These are phyloP conservation scores for Alternaria longipes DNA, from an alignment of 2,329 filamentous ascomycete genomes.

Conservation along the genomic window DNA sequence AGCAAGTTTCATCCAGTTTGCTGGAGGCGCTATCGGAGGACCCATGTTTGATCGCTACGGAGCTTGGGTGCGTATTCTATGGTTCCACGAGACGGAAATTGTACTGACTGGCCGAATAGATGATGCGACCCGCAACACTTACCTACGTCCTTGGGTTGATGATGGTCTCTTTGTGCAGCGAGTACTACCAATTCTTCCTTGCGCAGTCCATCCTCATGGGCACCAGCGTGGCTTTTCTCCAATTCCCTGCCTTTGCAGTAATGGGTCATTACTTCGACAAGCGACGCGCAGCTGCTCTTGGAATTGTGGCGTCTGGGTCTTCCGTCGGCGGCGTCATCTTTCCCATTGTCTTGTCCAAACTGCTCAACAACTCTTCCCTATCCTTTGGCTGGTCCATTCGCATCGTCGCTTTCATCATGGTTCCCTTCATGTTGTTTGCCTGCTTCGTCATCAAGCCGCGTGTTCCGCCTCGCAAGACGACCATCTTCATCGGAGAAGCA, in stretches of 20 bases:
- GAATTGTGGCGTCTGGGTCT: slow-evolving; percentile 58
- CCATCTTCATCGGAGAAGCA: slow-evolving; percentile 38
- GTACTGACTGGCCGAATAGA: slow-evolving; percentile 30
- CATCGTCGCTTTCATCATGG: slow-evolving; percentile 63
- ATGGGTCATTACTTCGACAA: slow-evolving; percentile 60
- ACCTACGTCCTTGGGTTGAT: slow-evolving; percentile 65
- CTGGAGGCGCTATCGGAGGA: slow-evolving; percentile 65
- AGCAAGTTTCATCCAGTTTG: slow-evolving; percentile 59
- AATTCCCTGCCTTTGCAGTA: slow-evolving; percentile 57
- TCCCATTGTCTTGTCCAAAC: slow-evolving; percentile 45
- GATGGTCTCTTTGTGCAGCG: slow-evolving; percentile 64
- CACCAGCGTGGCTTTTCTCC: slow-evolving; percentile 59
- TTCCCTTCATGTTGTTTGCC: slow-evolving; percentile 63
- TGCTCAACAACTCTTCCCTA: slow-evolving; percentile 58
- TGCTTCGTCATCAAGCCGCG: slow-evolving; percentile 61
- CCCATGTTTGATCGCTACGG: slow-evolving; percentile 66
- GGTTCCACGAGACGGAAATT: not conserved
- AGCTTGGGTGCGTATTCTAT: slow-evolving; percentile 40
- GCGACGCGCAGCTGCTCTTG: slow-evolving; percentile 58
- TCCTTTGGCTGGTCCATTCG: slow-evolving; percentile 64
- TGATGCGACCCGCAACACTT: slow-evolving; percentile 62
- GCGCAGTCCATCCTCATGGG: slow-evolving; percentile 60
- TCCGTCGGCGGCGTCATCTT: slow-evolving; percentile 65
- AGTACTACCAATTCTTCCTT: slow-evolving; percentile 62
- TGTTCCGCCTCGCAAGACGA: slow-evolving; percentile 50